Evolutionary conservation across 352 stramenopile genomes (phyloP).

Genomic region (Bremia lactucae): DNA sequence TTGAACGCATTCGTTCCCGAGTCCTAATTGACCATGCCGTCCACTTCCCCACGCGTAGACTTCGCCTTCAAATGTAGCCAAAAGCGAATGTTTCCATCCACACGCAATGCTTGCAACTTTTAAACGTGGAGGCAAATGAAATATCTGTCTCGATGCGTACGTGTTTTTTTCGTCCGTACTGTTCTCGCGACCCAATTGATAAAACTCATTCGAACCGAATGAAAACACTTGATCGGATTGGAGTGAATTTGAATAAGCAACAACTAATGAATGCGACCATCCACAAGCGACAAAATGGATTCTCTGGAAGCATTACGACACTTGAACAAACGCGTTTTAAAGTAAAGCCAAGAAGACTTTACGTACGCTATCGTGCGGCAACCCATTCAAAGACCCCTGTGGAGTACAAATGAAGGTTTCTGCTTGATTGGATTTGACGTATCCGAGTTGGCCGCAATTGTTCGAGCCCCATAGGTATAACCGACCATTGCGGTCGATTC

Average conservation of each 20-base stretch:
- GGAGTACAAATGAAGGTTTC: constrained; percentile 4
- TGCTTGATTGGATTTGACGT: not conserved
- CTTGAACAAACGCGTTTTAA: not conserved
- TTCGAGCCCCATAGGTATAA: constrained; percentile 70
- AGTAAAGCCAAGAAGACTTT: too few species aligned
- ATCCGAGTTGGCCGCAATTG: constrained; percentile 39
- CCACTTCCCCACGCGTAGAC: constrained; percentile 64
- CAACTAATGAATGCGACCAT: constrained; percentile 58
- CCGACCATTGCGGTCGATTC: constrained; percentile 10
- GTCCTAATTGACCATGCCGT: constrained; percentile 58
- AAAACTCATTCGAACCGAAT: constrained; percentile 46
- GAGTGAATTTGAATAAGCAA: constrained; percentile 11
- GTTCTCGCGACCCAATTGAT: constrained; percentile 31
- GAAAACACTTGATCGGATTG: constrained; percentile 23
- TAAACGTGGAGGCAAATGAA: constrained; percentile 13
- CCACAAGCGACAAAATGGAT: constrained; percentile 45
- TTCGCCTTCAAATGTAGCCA: constrained; percentile 31
- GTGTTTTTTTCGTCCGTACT: not conserved
- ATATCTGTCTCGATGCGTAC: constrained; percentile 7
- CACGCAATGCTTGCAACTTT: constrained; percentile 52
- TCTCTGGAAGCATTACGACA: constrained; percentile 10
- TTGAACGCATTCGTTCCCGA: constrained; percentile 23
- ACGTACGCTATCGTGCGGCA: constrained; percentile 9
- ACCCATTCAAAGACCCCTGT: constrained; percentile 1
- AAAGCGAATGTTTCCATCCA: constrained; percentile 76